Evolutionary conservation across 352 stramenopile genomes (phyloP).

Genomic region (Globisporangium spiculum): DNA sequence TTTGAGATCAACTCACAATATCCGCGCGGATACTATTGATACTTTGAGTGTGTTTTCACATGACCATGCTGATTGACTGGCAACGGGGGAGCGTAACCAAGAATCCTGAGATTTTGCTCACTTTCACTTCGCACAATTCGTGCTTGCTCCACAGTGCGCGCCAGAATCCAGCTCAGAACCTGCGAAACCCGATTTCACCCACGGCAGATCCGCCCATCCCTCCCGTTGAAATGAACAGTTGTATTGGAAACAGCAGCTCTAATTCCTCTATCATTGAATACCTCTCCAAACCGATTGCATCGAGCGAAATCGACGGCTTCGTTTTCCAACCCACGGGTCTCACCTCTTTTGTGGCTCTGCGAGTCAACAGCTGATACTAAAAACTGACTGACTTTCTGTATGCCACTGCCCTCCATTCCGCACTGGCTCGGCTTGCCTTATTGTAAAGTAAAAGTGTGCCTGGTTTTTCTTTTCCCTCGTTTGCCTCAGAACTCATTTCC

Average conservation of each 20-base stretch:
- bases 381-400: neutral
- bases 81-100: neutral
- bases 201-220: neutral
- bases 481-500: slow-evolving; percentile 1
- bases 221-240: neutral
- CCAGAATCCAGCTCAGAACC: neutral
- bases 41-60: neutral
- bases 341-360: neutral
- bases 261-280: neutral
- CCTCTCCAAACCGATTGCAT: neutral
- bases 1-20: neutral
- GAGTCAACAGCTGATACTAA: neutral
- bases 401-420: neutral
- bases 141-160: no score
- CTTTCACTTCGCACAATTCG: no score
- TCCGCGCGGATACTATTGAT: neutral
- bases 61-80: neutral
- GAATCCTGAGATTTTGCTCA: neutral
- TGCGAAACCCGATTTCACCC: neutral
- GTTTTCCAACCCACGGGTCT: neutral
- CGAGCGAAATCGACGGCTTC: neutral
- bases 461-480: neutral
- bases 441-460: neutral
- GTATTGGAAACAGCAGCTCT: neutral
- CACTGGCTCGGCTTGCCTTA: neutral